These are phyloP conservation scores for Globisporangium nagaii DNA, from an alignment of 352 stramenopile species.

Conservation along the genomic window DNA sequence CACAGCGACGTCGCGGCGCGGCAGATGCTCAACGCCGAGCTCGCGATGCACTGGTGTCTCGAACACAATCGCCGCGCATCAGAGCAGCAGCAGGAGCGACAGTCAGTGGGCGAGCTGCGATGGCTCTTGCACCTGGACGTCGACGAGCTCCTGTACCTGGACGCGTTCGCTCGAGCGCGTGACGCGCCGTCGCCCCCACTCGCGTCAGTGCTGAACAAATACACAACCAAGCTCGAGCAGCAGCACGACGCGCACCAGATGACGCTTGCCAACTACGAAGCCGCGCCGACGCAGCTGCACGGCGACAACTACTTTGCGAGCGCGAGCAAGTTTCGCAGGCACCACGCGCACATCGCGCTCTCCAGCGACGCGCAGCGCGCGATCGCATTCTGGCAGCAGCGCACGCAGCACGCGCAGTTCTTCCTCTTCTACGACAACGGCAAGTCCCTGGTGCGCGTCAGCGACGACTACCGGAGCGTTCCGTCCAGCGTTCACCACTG, in stretches of 20 bases:
- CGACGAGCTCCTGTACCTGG: conserved; percentile 31
- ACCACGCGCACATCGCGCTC: conserved; percentile 20
- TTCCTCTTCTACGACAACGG: conserved; percentile 49
- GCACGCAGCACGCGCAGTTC: conserved; percentile 23
- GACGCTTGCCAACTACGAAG: conserved; percentile 33
- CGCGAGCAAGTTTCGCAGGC: conserved; percentile 20
- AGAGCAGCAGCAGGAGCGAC: neutral
- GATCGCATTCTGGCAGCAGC: conserved; percentile 22
- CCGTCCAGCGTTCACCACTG: conserved; percentile 36
- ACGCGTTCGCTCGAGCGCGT: conserved; percentile 4
- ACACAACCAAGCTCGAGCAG: neutral
- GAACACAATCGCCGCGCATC: conserved; percentile 1
- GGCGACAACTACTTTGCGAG: conserved; percentile 25
- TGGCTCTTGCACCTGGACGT: conserved; percentile 39
- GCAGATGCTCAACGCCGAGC: conserved; percentile 30
- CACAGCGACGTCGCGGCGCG: conserved; percentile 18
- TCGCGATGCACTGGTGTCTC: conserved; percentile 20
- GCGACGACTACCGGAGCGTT: neutral
- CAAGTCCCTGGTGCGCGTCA: conserved; percentile 33
- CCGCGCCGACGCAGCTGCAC: conserved; percentile 10
- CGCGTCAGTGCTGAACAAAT: neutral
- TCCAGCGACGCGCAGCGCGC: conserved; percentile 7
- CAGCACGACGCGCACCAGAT: conserved; percentile 20
- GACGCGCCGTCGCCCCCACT: no score
- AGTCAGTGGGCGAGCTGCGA: conserved; percentile 4